Percentiles rank a stretch among this genome's conserved stretches.
These are phyloP conservation scores for Sideroxylon spinosum DNA, from an alignment of 179 eudicot genomes.

Conservation along the genomic window DNA sequence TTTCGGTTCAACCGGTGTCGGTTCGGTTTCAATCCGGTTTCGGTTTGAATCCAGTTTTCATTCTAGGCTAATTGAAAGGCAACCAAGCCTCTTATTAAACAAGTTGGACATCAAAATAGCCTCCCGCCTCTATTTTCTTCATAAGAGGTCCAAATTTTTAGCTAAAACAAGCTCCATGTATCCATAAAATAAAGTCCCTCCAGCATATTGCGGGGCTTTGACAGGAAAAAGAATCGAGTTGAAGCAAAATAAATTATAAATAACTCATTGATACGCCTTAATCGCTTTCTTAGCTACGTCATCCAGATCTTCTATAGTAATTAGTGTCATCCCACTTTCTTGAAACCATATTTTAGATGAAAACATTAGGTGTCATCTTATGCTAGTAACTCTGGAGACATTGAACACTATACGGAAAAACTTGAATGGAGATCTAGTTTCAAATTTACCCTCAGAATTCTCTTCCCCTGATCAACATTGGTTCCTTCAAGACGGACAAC, in stretches of 20 bases:
- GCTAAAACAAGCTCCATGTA: neutral
- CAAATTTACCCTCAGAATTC: conserved; percentile 12
- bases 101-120: conserved; percentile 1
- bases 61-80: too few species aligned
- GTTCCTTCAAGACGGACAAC: conserved; percentile 97
- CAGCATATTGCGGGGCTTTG: neutral
- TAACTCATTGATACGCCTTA: conserved; percentile 31
- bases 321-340: conserved; percentile 87
- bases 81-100: too few species aligned
- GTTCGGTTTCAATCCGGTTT: too few species aligned
- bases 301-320: conserved; percentile 87
- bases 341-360: conserved; percentile 17
- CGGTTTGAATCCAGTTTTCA: too few species aligned
- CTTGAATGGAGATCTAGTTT: neutral
- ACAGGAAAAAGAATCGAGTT: neutral
- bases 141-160: conserved; percentile 8
- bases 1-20: too few species aligned
- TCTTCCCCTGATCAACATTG: conserved; percentile 92
- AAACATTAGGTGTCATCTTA: neutral
- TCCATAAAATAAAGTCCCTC: neutral
- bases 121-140: conserved; percentile 9
- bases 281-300: conserved; percentile 90
- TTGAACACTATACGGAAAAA: neutral
- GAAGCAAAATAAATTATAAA: neutral
- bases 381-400: neutral